A percentile compares a stretch with the other conserved stretches of the same genome.
phyloP scores from a whole-genome alignment of 306 rosid species.

The Prosopis cineraria region DNA sequence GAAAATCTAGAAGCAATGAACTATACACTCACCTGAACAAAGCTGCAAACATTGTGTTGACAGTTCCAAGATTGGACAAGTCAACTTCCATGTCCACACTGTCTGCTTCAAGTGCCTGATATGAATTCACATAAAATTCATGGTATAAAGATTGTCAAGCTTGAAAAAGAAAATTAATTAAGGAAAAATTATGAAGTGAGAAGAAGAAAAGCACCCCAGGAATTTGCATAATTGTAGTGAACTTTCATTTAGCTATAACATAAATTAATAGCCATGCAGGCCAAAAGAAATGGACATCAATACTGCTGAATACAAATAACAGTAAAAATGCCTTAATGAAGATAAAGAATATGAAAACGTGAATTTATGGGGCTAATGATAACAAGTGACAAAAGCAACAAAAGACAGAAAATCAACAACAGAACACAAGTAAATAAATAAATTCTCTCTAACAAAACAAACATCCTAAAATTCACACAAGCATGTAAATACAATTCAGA shows the following conservation, averaged over 20 bases:
- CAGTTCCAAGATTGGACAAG: constrained; percentile 98
- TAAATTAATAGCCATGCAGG: not conserved
- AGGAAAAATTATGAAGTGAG: constrained; percentile 18
- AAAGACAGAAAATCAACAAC: constrained; percentile 25
- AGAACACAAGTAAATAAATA: not conserved
- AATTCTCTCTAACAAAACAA: constrained; percentile 6
- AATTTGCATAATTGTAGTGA: not conserved
- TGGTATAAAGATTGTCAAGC: constrained; percentile 30
- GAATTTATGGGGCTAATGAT: constrained; percentile 10
- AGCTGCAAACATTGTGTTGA: constrained; percentile 99
- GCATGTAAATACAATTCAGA: constrained; percentile 2
- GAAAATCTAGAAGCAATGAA: constrained; percentile 31
- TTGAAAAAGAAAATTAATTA: constrained; percentile 3
- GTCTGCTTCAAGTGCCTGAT: constrained; percentile 91
- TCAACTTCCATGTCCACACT: constrained; percentile 99
- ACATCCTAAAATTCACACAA: constrained; percentile 21
- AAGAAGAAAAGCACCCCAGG: not conserved
- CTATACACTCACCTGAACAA: constrained; percentile 76
- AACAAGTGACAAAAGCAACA: not conserved
- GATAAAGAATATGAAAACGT: not conserved
- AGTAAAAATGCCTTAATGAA: constrained; percentile 7
- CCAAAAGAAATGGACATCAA: constrained; percentile 16
- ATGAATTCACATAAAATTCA: constrained; percentile 35
- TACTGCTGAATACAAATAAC: constrained; percentile 11
- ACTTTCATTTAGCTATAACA: not conserved